Percentiles rank a stretch among this genome's conserved stretches.
phyloP scores from a whole-genome alignment of 2,329 filamentous ascomycete genomes.

The Bipolaris victoriae region DNA sequence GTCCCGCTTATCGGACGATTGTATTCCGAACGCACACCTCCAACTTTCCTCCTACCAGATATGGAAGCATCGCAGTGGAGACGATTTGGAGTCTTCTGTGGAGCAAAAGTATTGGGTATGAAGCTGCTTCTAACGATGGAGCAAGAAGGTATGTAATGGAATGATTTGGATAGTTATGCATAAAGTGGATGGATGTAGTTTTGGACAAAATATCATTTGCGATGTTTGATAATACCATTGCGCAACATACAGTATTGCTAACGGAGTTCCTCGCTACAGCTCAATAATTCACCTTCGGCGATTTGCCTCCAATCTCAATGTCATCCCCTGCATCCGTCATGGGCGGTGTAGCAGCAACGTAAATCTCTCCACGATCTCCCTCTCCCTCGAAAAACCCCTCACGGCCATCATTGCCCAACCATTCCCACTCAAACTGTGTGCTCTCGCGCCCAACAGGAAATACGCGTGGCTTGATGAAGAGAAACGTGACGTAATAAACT shows the following conservation, averaged over 20 bases:
- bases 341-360: constrained; percentile 21
- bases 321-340: constrained; percentile 20
- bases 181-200: background rate
- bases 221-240: too few species aligned
- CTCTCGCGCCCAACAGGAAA: constrained; percentile 30
- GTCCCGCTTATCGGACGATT: constrained; percentile 6
- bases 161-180: background rate
- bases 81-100: background rate
- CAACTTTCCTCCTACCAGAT: background rate
- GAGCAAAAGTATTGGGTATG: background rate
- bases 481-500: constrained; percentile 33
- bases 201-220: too few species aligned
- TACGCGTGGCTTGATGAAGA: constrained; percentile 25
- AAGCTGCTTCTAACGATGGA: background rate
- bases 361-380: constrained; percentile 23
- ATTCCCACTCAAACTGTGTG: constrained; percentile 24
- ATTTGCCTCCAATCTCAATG: constrained; percentile 19
- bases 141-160: background rate
- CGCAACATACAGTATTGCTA: background rate
- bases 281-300: constrained; percentile 13
- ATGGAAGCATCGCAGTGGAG: background rate
- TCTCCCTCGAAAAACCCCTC: constrained; percentile 42
- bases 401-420: constrained; percentile 33
- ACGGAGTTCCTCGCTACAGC: background rate
- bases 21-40: too few species aligned